These are phyloP conservation scores for Linum trigynum DNA, from an alignment of 345 rosid genomes.

Conservation along the genomic window DNA sequence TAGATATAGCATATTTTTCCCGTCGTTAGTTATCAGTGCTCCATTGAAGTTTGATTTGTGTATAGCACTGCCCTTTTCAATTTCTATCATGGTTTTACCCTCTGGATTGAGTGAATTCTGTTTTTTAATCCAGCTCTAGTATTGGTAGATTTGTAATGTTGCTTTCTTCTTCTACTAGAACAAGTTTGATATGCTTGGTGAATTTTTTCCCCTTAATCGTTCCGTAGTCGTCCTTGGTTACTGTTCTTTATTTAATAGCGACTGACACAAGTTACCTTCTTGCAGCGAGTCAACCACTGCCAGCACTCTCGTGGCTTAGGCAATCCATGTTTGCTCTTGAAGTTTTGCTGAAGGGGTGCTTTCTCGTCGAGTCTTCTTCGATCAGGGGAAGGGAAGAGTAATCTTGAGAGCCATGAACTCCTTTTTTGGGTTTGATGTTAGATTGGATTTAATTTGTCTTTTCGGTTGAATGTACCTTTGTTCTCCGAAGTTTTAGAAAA, in stretches of 20 bases:
- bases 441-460: neutral
- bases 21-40: neutral
- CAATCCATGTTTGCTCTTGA: neutral
- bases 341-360: neutral
- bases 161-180: too few species aligned
- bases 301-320: slow-evolving; percentile 6
- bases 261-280: neutral
- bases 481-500: neutral
- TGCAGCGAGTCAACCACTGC: slow-evolving; percentile 10
- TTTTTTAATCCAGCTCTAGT: too few species aligned
- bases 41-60: neutral
- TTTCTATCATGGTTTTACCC: too few species aligned
- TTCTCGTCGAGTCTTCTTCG: neutral
- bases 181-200: too few species aligned
- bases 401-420: neutral
- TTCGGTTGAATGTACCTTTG: neutral
- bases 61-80: neutral
- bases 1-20: neutral
- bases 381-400: neutral
- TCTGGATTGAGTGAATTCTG: too few species aligned
- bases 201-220: neutral
- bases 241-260: neutral
- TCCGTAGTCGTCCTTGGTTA: neutral
- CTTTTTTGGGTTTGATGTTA: neutral
- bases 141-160: too few species aligned